Conservation (phyloP, 495 filamentous ascomycete species). For the Daldinia vernicosa region DNA sequence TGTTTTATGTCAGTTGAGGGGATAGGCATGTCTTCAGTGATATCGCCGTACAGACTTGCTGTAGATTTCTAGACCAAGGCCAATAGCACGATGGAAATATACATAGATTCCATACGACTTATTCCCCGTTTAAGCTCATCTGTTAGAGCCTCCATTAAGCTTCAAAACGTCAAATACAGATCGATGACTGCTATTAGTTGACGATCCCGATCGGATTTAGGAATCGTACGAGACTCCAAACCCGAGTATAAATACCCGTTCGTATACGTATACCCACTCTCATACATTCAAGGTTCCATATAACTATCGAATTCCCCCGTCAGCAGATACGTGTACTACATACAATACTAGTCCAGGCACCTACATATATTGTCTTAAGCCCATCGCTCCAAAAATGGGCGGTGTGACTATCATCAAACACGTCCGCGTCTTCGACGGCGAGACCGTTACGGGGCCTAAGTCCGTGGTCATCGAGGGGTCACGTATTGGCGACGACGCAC, state of each 20-base stretch:
- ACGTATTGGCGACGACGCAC: slow-evolving; percentile 27
- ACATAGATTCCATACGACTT: too few species aligned
- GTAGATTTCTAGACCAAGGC: too few species aligned
- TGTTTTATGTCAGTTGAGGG: too few species aligned
- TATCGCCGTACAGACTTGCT: too few species aligned
- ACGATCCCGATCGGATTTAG: neutral
- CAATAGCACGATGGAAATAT: too few species aligned
- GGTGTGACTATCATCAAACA: slow-evolving; percentile 29
- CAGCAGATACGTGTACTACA: neutral
- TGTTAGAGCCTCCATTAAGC: too few species aligned
- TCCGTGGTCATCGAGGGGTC: slow-evolving; percentile 33
- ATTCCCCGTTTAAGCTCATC: too few species aligned
- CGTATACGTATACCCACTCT: neutral
- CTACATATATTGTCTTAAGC: neutral
- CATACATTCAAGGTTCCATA: neutral
- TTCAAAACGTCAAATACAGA: too few species aligned
- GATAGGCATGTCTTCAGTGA: too few species aligned
- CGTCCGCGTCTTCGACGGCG: slow-evolving; percentile 37
- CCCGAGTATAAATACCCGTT: neutral
- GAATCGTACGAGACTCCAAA: neutral
- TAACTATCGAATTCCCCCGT: neutral
- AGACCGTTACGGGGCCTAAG: slow-evolving; percentile 17
- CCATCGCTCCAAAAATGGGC: slow-evolving; percentile 14
- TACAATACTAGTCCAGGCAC: neutral
- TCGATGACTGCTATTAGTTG: too few species aligned